Evolutionary conservation across 345 rosid species (phyloP).

Genomic region (Moricandia moricandioides): DNA sequence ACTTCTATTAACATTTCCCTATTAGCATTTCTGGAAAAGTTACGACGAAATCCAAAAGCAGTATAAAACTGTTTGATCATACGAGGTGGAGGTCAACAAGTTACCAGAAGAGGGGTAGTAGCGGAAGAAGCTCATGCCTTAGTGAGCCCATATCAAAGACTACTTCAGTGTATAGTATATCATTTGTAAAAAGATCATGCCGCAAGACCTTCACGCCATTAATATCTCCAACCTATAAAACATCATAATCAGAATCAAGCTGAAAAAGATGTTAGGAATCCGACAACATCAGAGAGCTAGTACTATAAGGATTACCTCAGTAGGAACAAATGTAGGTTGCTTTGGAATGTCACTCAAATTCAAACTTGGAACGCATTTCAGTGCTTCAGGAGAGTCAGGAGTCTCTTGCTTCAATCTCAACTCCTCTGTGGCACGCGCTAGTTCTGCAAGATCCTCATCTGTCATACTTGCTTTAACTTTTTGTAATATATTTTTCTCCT

Average conservation of each 20-base stretch:
- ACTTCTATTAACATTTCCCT: background rate
- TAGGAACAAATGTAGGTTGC: constrained; percentile 71
- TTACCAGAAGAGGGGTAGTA: constrained; percentile 92
- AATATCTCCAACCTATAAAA: constrained; percentile 69
- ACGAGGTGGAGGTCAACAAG: constrained; percentile 29
- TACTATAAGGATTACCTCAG: constrained; percentile 49
- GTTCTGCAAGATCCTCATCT: constrained; percentile 85
- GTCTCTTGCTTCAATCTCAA: constrained; percentile 87
- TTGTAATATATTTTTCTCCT: constrained; percentile 64
- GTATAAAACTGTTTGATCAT: constrained; percentile 4
- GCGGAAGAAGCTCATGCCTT: constrained; percentile 81
- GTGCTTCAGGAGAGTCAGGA: constrained; percentile 92
- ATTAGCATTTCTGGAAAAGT: background rate
- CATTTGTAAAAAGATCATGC: constrained; percentile 94
- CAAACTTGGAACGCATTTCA: constrained; percentile 76
- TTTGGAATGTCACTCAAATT: constrained; percentile 78
- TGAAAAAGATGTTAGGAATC: constrained; percentile 16
- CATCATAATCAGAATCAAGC: constrained; percentile 4
- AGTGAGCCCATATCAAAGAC: constrained; percentile 80
- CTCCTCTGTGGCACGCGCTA: constrained; percentile 85
- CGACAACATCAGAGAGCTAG: constrained; percentile 31
- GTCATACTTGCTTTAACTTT: constrained; percentile 80
- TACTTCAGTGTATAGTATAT: constrained; percentile 82
- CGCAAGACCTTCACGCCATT: constrained; percentile 80
- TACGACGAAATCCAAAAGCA: background rate